Conservation (phyloP, 2,329 filamentous ascomycete species). For the Alternaria solani region DNA sequence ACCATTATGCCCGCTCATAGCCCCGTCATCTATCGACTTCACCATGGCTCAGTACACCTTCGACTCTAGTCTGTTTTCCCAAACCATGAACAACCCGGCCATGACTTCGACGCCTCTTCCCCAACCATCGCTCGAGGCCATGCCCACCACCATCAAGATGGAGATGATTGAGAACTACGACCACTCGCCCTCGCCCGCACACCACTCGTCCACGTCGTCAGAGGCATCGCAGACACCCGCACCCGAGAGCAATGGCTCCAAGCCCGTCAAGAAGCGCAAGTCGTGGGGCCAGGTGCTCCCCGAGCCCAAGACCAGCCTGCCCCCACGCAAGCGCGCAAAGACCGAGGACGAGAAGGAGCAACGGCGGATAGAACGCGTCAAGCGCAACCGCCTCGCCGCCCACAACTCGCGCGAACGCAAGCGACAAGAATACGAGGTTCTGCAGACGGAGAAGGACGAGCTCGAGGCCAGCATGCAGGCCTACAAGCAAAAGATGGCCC, state of each 20-base stretch:
- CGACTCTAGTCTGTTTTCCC: slow-evolving; percentile 28
- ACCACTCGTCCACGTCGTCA: slow-evolving; percentile 27
- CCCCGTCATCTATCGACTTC: slow-evolving; percentile 38
- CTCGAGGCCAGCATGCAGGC: slow-evolving; percentile 71
- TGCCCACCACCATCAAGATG: slow-evolving; percentile 52
- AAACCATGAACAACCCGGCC: slow-evolving; percentile 35
- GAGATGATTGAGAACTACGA: slow-evolving; percentile 50
- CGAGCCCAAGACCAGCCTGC: slow-evolving; percentile 94
- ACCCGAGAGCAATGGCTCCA: slow-evolving; percentile 50
- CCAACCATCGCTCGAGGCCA: slow-evolving; percentile 33
- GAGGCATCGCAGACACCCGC: slow-evolving; percentile 32
- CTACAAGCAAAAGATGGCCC: slow-evolving; percentile 58
- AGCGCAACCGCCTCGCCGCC: slow-evolving; percentile 92
- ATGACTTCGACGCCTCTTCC: slow-evolving; percentile 34
- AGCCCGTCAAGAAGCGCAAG: slow-evolving; percentile 89
- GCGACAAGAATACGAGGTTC: slow-evolving; percentile 85
- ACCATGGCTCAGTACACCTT: slow-evolving; percentile 41
- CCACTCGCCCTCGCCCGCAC: slow-evolving; percentile 31
- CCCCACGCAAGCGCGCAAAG: slow-evolving; percentile 96
- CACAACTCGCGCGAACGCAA: slow-evolving; percentile 97
- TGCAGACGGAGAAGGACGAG: slow-evolving; percentile 70
- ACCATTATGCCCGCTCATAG: slow-evolving; percentile 41
- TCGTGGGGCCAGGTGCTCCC: slow-evolving; percentile 98
- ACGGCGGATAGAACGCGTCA: slow-evolving; percentile 93
- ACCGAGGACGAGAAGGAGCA: slow-evolving; percentile 99